Evolutionary conservation across 495 filamentous ascomycete genomes (phyloP).

Genomic region (Parathielavia hyrcaniae): DNA sequence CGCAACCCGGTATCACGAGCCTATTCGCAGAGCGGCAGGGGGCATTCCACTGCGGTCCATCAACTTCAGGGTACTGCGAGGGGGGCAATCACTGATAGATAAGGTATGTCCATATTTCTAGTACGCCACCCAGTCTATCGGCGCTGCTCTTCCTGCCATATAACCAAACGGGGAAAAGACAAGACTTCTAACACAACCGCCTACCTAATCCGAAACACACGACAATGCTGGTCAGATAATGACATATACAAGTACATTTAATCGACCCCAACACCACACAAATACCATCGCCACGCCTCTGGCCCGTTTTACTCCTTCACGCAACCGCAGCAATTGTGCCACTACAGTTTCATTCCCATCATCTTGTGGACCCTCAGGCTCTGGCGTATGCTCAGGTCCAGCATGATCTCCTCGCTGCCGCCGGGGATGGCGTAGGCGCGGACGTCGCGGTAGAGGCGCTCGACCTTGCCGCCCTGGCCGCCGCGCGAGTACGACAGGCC

Average conservation of each 20-base stretch:
- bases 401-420: conserved; percentile 97
- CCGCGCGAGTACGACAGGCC: conserved; percentile 88
- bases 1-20: neutral
- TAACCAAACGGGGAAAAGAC: neutral
- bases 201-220: neutral
- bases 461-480: conserved; percentile 93
- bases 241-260: neutral
- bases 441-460: conserved; percentile 94
- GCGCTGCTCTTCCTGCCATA: conserved; percentile 3
- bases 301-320: neutral
- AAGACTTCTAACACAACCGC: neutral
- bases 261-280: neutral
- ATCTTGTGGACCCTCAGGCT: conserved; percentile 81
- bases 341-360: conserved; percentile 91
- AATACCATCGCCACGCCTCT: neutral
- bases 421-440: conserved; percentile 96
- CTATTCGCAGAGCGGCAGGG: neutral
- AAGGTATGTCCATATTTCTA: neutral
- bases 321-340: neutral
- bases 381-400: conserved; percentile 93
- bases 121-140: conserved; percentile 8
- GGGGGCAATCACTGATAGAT: neutral
- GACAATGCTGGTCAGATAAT: neutral
- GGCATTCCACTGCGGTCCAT: neutral
- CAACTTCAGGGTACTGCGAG: neutral